phyloP scores from a whole-genome alignment of 495 filamentous ascomycete species.

The Astrothelium subdiscretum region DNA sequence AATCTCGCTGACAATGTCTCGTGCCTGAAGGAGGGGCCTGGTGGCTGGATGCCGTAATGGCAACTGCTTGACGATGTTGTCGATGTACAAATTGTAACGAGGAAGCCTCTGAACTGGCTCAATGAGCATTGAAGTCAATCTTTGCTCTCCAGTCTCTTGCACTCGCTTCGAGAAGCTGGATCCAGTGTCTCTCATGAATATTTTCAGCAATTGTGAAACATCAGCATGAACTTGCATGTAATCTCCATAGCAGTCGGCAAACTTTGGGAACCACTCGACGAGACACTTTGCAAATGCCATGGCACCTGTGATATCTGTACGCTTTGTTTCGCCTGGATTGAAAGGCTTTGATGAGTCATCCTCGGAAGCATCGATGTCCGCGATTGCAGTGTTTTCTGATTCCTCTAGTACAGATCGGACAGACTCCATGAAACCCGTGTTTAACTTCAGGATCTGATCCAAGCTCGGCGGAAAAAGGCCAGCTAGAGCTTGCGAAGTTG shows the following conservation, averaged over 20 bases:
- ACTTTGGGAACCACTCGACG: slow-evolving; percentile 80
- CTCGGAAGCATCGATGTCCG: slow-evolving; percentile 27
- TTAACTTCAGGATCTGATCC: slow-evolving; percentile 64
- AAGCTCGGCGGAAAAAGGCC: slow-evolving; percentile 72
- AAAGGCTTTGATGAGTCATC: slow-evolving; percentile 10
- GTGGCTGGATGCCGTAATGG: slow-evolving; percentile 76
- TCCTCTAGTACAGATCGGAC: slow-evolving; percentile 67
- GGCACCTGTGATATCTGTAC: slow-evolving; percentile 43
- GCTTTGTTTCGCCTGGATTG: slow-evolving; percentile 11
- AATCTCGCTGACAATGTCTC: slow-evolving; percentile 87
- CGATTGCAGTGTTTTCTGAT: slow-evolving; percentile 63
- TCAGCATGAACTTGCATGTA: slow-evolving; percentile 79
- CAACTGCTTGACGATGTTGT: slow-evolving; percentile 78
- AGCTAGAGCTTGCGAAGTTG: slow-evolving; percentile 57
- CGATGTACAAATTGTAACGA: slow-evolving; percentile 89
- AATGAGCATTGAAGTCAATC: slow-evolving; percentile 82
- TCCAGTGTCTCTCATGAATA: slow-evolving; percentile 56
- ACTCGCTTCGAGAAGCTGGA: slow-evolving; percentile 72
- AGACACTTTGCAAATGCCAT: slow-evolving; percentile 64
- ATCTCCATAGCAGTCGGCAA: slow-evolving; percentile 76
- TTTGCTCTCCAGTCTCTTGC: slow-evolving; percentile 79
- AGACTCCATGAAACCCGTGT: slow-evolving; percentile 63
- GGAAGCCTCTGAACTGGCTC: slow-evolving; percentile 93
- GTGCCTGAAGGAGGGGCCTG: slow-evolving; percentile 64
- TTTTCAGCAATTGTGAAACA: slow-evolving; percentile 67